phyloP scores from a whole-genome alignment of 768 basidiomycete genomes.

The Phlebiopsis flavidoalba region DNA sequence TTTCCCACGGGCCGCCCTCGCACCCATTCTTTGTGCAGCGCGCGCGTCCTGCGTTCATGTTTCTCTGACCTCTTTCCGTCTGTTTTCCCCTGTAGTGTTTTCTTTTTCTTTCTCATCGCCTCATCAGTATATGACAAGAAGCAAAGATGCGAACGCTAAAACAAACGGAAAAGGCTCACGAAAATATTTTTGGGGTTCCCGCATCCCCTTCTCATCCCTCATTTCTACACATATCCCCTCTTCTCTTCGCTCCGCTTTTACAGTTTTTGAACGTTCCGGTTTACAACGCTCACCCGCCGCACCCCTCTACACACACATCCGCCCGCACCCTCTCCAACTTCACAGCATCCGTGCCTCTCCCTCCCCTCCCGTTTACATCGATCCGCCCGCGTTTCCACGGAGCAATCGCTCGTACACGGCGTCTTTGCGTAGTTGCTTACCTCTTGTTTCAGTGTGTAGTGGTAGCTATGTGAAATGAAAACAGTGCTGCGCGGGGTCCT shows the following conservation, averaged over 20 bases:
- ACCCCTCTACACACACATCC: conserved; percentile 15
- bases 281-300: conserved; percentile 21
- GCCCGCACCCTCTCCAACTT: conserved; percentile 8
- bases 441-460: neutral
- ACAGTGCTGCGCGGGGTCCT: neutral
- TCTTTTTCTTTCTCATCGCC: conserved; percentile 32
- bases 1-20: conserved; percentile 2
- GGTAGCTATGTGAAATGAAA: conserved; percentile 3
- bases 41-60: neutral
- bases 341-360: conserved; percentile 8
- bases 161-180: conserved; percentile 32
- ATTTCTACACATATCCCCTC: conserved; percentile 19
- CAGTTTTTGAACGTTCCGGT: conserved; percentile 14
- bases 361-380: neutral
- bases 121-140: conserved; percentile 18
- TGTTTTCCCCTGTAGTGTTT: conserved; percentile 20
- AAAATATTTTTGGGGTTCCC: conserved; percentile 23
- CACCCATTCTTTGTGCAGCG: neutral
- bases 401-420: neutral
- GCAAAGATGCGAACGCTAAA: conserved; percentile 47
- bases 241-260: conserved; percentile 11
- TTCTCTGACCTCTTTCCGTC: conserved; percentile 13
- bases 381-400: neutral
- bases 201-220: conserved; percentile 20
- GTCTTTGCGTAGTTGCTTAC: neutral